These are phyloP conservation scores for Cyberlindnera misumaiensis DNA, from an alignment of 805 yeast species.

Conservation along the genomic window DNA sequence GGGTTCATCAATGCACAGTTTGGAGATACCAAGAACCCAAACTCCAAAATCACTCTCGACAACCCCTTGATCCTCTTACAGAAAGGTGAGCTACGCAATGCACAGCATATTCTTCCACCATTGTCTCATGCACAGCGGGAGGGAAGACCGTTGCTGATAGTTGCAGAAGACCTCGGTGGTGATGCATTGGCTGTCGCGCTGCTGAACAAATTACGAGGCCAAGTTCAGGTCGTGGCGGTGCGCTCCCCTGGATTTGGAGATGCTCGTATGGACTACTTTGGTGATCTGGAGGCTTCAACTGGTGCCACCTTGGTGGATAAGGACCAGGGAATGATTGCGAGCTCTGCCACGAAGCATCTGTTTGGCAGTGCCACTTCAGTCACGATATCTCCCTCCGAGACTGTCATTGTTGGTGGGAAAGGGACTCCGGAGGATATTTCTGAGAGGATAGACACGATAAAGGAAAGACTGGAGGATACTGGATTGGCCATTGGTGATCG, in stretches of 20 bases:
- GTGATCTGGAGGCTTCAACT: constrained; percentile 90
- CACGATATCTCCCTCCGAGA: constrained; percentile 92
- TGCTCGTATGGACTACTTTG: constrained; percentile 92
- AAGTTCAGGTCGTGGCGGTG: constrained; percentile 94
- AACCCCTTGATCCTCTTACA: constrained; percentile 76
- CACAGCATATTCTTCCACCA: constrained; percentile 69
- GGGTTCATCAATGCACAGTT: constrained; percentile 97
- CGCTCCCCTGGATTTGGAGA: constrained; percentile 99
- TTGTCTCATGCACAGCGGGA: constrained; percentile 87
- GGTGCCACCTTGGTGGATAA: constrained; percentile 87
- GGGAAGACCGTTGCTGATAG: constrained; percentile 86
- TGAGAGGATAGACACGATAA: constrained; percentile 91
- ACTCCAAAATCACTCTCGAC: constrained; percentile 88
- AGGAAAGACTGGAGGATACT: constrained; percentile 60
- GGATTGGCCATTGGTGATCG: constrained; percentile 77
- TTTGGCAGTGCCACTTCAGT: constrained; percentile 90
- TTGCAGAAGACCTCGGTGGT: constrained; percentile 96
- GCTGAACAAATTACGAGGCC: constrained; percentile 95
- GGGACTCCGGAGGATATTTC: constrained; percentile 77
- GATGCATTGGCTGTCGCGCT: constrained; percentile 98
- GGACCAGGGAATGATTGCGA: constrained; percentile 93
- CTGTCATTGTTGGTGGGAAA: constrained; percentile 88
- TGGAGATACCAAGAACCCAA: constrained; percentile 71
- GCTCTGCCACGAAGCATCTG: constrained; percentile 82
- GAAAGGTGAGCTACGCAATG: constrained; percentile 15